Percentiles rank a stretch among this genome's conserved stretches.
Evolutionary conservation across 768 basidiomycete species (phyloP).

Genomic region (Rhodotorula babjevae): DNA sequence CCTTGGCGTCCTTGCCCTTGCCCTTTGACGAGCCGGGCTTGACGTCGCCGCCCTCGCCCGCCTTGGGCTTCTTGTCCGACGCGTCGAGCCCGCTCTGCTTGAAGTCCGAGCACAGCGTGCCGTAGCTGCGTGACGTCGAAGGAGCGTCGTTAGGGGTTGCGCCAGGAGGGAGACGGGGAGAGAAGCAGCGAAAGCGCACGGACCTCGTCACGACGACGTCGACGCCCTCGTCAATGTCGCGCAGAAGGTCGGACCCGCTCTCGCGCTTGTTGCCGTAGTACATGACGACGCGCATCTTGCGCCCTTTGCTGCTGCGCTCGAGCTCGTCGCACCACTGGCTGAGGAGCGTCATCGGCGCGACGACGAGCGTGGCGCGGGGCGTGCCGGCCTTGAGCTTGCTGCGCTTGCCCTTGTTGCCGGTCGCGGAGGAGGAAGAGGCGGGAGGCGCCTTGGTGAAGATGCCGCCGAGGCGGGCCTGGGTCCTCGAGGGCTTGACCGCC

Average conservation of each 20-base stretch:
- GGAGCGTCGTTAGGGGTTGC: too few relatives aligned
- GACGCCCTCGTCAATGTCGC: conserved; percentile 56
- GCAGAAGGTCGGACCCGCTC: conserved; percentile 56
- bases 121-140: conserved; percentile 58
- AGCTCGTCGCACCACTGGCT: conserved; percentile 93
- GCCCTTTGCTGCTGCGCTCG: conserved; percentile 55
- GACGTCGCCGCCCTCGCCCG: conserved; percentile 52
- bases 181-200: background rate
- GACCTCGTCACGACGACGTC: conserved; percentile 70
- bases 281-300: conserved; percentile 60
- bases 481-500: background rate
- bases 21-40: conserved; percentile 31
- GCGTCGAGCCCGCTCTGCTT: conserved; percentile 33
- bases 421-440: background rate
- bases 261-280: conserved; percentile 85
- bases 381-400: conserved; percentile 12
- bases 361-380: conserved; percentile 62
- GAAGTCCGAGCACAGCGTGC: conserved; percentile 82
- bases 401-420: background rate
- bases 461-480: background rate
- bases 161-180: too few relatives aligned
- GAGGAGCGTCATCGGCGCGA: conserved; percentile 84
- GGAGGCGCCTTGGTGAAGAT: background rate
- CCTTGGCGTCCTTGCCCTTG: conserved; percentile 1
- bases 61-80: background rate